These are phyloP conservation scores for Colletotrichum falcatum DNA, from an alignment of 2,329 filamentous ascomycete species.

Conservation along the genomic window DNA sequence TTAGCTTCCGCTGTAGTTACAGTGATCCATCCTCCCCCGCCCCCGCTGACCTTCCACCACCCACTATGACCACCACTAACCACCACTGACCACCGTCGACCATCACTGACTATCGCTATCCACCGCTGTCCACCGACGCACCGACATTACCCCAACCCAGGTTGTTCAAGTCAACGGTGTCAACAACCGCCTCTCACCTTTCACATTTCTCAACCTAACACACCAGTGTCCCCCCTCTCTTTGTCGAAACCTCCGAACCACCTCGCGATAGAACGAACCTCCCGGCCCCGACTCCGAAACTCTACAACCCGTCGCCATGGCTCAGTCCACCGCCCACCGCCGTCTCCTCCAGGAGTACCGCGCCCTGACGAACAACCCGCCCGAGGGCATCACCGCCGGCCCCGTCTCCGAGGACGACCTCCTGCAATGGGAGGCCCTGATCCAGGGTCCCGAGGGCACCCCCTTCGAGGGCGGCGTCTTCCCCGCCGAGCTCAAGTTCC, in stretches of 20 bases:
- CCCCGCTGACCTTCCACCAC: conserved; percentile 33
- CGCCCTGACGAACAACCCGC: conserved; percentile 90
- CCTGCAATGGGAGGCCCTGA: conserved; percentile 95
- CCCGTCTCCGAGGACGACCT: conserved; percentile 95
- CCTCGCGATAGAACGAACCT: background rate
- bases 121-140: background rate
- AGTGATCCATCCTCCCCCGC: conserved; percentile 7
- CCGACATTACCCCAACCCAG: background rate
- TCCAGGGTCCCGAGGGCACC: conserved; percentile 94
- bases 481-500: conserved; percentile 93
- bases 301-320: conserved; percentile 56
- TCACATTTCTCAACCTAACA: background rate
- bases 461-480: conserved; percentile 97
- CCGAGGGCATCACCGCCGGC: conserved; percentile 97
- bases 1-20: background rate
- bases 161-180: conserved; percentile 1
- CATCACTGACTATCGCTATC: background rate
- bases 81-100: background rate
- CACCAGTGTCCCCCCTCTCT: background rate
- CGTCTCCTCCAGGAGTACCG: conserved; percentile 98
- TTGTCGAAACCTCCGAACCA: background rate
- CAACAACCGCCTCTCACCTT: background rate
- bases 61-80: conserved; percentile 18
- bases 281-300: background rate
- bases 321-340: conserved; percentile 73